Percentiles rank a stretch among this genome's conserved stretches.
These are phyloP conservation scores for Aspergillus nidulans DNA, from an alignment of 495 filamentous ascomycete species.

Conservation along the genomic window DNA sequence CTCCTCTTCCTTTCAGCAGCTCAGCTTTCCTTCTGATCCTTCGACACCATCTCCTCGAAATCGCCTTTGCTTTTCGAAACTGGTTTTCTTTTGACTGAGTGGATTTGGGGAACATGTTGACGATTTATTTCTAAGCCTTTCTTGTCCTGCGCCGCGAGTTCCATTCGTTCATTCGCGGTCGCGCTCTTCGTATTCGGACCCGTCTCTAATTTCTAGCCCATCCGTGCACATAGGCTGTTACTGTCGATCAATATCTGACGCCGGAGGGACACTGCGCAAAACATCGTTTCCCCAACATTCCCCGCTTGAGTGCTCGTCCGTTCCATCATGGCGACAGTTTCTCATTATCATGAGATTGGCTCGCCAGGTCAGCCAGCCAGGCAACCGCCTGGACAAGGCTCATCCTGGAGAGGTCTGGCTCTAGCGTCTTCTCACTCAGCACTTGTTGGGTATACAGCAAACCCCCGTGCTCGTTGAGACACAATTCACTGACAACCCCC, in stretches of 20 bases:
- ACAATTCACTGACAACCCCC: not conserved
- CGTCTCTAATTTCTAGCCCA: not conserved
- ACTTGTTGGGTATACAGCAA: slow-evolving; percentile 22
- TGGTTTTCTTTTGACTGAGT: not conserved
- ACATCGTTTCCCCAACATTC: not conserved
- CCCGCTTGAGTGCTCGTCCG: not conserved
- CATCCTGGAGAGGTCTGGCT: not conserved
- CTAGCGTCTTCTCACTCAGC: slow-evolving; percentile 18
- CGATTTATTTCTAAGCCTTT: not conserved
- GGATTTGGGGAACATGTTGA: not conserved
- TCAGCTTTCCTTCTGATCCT: not conserved
- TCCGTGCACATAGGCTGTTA: not conserved
- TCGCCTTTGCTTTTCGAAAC: not conserved
- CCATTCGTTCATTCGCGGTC: not conserved
- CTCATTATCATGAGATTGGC: slow-evolving; percentile 9
- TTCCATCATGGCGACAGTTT: not conserved
- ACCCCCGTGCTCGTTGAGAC: not conserved
- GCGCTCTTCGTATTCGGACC: not conserved
- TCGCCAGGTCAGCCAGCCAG: not conserved
- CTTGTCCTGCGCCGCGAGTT: not conserved
- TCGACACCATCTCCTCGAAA: not conserved
- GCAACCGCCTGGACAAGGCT: not conserved
- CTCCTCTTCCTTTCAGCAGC: not conserved
- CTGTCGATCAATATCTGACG: not conserved
- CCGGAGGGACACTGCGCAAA: not conserved